phyloP scores from a whole-genome alignment of 768 basidiomycete genomes.

The Tricholoma sp. region DNA sequence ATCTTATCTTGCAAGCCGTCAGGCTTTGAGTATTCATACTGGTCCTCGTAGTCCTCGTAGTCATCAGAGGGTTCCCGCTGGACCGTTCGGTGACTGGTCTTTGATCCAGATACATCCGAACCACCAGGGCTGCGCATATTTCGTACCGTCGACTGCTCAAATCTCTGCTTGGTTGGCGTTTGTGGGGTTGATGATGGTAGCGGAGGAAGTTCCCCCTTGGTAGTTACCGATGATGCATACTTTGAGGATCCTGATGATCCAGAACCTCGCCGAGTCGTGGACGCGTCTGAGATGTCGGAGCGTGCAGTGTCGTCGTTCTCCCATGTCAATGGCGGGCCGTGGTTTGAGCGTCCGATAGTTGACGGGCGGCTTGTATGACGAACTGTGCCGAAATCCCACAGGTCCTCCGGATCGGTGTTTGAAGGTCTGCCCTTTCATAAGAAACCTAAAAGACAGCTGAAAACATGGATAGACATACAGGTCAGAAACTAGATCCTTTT shows the following conservation, averaged over 20 bases:
- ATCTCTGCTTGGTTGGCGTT: slow-evolving; percentile 35
- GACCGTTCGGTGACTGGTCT: slow-evolving; percentile 24
- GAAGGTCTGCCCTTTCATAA: slow-evolving; percentile 34
- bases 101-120: slow-evolving; percentile 22
- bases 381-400: slow-evolving; percentile 98
- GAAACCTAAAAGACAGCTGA: background rate
- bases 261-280: slow-evolving; percentile 22
- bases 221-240: slow-evolving; percentile 40
- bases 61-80: slow-evolving; percentile 56
- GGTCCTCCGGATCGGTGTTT: slow-evolving; percentile 65
- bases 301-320: slow-evolving; percentile 61
- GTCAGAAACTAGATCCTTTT: slow-evolving; percentile 56
- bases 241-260: slow-evolving; percentile 28
- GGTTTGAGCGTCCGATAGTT: slow-evolving; percentile 67
- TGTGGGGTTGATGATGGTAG: slow-evolving; percentile 37
- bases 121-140: slow-evolving; percentile 33
- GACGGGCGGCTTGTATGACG: slow-evolving; percentile 58
- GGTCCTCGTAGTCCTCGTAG: slow-evolving; percentile 61
- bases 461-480: slow-evolving; percentile 39
- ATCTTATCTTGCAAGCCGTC: slow-evolving; percentile 45
- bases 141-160: slow-evolving; percentile 67
- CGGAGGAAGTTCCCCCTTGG: slow-evolving; percentile 61
- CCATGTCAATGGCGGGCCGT: slow-evolving; percentile 73
- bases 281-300: slow-evolving; percentile 32
- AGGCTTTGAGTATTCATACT: slow-evolving; percentile 43